phyloP scores from a whole-genome alignment of 352 stramenopile species.

The Pseudoperonospora humuli region DNA sequence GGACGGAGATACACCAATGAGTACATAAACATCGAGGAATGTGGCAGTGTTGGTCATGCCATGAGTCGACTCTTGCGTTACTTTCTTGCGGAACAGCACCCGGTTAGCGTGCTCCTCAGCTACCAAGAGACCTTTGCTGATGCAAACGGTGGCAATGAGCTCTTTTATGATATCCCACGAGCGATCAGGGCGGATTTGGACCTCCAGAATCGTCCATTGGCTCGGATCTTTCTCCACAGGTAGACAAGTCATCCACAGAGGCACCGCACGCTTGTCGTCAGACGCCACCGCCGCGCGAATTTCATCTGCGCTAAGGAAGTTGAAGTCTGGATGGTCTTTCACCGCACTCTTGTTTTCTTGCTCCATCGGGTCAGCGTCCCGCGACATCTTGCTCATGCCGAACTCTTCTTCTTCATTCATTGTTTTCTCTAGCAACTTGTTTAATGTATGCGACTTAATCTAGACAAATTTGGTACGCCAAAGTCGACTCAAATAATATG shows the following conservation, averaged over 20 bases:
- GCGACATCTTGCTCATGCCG: slow-evolving; percentile 49
- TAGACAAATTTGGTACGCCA: neutral
- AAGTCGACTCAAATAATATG: too few species aligned
- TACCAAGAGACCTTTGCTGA: slow-evolving; percentile 62
- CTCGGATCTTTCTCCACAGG: slow-evolving; percentile 54
- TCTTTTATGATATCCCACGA: slow-evolving; percentile 73
- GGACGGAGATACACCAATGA: slow-evolving; percentile 61
- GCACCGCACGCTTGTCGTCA: slow-evolving; percentile 27
- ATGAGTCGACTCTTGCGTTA: slow-evolving; percentile 44
- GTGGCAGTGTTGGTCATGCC: slow-evolving; percentile 57
- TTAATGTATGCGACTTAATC: too few species aligned
- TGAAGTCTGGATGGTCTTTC: slow-evolving; percentile 66
- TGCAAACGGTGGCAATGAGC: slow-evolving; percentile 70
- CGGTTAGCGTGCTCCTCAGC: slow-evolving; percentile 41
- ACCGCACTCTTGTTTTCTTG: slow-evolving; percentile 39
- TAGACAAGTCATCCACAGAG: slow-evolving; percentile 48
- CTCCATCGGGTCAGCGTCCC: slow-evolving; percentile 63
- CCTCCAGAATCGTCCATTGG: slow-evolving; percentile 62
- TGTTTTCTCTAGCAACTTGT: neutral
- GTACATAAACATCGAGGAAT: slow-evolving; percentile 69
- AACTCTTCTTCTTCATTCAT: slow-evolving; percentile 68
- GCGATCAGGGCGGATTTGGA: slow-evolving; percentile 61
- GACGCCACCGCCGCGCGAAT: slow-evolving; percentile 26
- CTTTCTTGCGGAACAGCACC: slow-evolving; percentile 68
- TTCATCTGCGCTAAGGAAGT: slow-evolving; percentile 31